Conservation (phyloP, 805 yeast genomes). For the Starmerella sp. region DNA sequence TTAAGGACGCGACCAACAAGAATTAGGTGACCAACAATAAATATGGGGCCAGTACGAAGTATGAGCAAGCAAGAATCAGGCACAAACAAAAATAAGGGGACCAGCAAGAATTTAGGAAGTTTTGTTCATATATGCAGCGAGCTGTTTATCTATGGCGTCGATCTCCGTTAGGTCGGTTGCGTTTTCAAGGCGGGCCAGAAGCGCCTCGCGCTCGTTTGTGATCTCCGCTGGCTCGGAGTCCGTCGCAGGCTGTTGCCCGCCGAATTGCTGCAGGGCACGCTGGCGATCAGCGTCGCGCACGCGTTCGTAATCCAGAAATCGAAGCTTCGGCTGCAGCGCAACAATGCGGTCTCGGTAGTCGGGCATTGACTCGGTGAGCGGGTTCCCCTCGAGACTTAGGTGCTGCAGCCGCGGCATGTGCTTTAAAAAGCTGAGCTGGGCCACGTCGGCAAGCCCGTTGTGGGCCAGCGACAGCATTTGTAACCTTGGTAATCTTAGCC, state of each 20-base stretch:
- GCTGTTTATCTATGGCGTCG: conserved; percentile 50
- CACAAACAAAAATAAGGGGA: no score
- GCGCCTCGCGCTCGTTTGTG: conserved; percentile 27
- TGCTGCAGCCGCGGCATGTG: conserved; percentile 36
- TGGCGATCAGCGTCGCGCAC: conserved; percentile 46
- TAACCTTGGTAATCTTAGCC: conserved; percentile 37
- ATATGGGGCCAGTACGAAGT: no score
- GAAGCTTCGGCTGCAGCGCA: conserved; percentile 51
- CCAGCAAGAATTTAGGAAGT: not conserved
- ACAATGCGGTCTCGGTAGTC: conserved; percentile 52
- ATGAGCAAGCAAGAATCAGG: no score
- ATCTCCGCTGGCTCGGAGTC: not conserved
- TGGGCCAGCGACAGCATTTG: conserved; percentile 41
- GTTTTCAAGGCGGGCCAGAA: conserved; percentile 34
- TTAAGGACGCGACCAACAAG: not conserved
- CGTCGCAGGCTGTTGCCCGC: not conserved
- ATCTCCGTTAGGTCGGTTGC: conserved; percentile 70
- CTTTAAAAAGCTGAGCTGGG: conserved; percentile 34
- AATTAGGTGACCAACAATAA: no score
- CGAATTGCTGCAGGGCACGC: conserved; percentile 27
- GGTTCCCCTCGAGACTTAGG: conserved; percentile 49
- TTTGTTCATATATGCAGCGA: conserved; percentile 24
- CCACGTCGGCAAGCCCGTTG: conserved; percentile 40
- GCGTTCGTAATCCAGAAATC: conserved; percentile 55
- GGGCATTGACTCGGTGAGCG: conserved; percentile 35